Conservation (phyloP, 257 asterid species). For the Misopates orontium region DNA sequence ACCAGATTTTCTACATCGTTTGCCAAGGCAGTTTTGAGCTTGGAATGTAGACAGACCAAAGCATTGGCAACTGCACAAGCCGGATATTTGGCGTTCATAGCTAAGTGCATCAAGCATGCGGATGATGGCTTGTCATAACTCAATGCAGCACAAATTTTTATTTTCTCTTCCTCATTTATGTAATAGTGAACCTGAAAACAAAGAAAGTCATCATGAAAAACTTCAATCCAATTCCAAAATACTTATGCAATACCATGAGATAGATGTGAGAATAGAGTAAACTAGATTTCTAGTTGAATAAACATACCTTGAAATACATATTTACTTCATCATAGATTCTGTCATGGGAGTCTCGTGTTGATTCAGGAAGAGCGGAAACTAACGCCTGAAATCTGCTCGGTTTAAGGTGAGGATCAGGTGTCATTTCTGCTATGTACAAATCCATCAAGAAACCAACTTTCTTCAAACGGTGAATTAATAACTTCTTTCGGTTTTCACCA, state of each 20-base stretch:
- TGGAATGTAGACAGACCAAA: slow-evolving; percentile 25
- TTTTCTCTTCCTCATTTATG: slow-evolving; percentile 48
- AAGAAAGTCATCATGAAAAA: neutral
- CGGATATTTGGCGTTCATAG: slow-evolving; percentile 43
- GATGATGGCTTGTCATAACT: slow-evolving; percentile 47
- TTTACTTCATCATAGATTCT: slow-evolving; percentile 44
- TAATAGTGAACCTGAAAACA: slow-evolving; percentile 46
- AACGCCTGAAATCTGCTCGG: slow-evolving; percentile 49
- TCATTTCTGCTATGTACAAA: slow-evolving; percentile 53
- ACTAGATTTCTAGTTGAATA: neutral
- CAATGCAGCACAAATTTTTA: slow-evolving; percentile 43
- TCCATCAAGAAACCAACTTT: slow-evolving; percentile 55
- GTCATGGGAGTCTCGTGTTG: slow-evolving; percentile 55
- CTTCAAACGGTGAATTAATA: slow-evolving; percentile 32
- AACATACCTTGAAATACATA: slow-evolving; percentile 54
- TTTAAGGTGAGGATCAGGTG: slow-evolving; percentile 57
- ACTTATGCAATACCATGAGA: too few species aligned
- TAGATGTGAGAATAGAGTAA: neutral
- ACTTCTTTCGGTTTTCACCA: slow-evolving; percentile 1
- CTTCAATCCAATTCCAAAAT: neutral
- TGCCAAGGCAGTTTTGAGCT: slow-evolving; percentile 21
- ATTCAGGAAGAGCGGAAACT: slow-evolving; percentile 43
- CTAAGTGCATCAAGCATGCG: slow-evolving; percentile 26
- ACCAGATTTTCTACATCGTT: too few species aligned
- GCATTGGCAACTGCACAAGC: slow-evolving; percentile 34